Evolutionary conservation across 768 basidiomycete species (phyloP).

Genomic region (Clavulina sp.): DNA sequence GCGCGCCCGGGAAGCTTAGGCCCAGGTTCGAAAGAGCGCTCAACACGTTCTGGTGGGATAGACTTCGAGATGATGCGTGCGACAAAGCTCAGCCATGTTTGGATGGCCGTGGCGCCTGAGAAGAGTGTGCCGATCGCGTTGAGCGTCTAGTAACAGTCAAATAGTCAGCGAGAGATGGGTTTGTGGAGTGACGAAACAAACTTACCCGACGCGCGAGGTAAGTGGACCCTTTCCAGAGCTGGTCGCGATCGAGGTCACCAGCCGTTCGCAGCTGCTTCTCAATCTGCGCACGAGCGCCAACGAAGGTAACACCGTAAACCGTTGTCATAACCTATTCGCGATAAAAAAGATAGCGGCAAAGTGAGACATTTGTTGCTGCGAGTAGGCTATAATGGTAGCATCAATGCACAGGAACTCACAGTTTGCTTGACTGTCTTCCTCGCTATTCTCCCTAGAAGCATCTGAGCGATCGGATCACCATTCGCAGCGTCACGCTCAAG

Average conservation of each 20-base stretch:
- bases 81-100: constrained; percentile 72
- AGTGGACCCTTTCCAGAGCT: constrained; percentile 52
- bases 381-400: not conserved
- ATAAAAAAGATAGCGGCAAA: too few species aligned
- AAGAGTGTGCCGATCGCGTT: constrained; percentile 81
- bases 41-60: constrained; percentile 53
- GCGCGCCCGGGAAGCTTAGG: constrained; percentile 12
- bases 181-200: not conserved
- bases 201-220: constrained; percentile 65
- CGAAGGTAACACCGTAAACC: constrained; percentile 91
- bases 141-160: constrained; percentile 32
- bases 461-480: constrained; percentile 35
- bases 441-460: constrained; percentile 61
- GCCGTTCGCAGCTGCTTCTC: constrained; percentile 70
- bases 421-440: constrained; percentile 98
- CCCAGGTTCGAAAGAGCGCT: constrained; percentile 21
- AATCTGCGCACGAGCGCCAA: constrained; percentile 91
- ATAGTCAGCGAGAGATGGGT: not conserved
- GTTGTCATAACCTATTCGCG: constrained; percentile 95
- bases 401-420: constrained; percentile 24
- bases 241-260: constrained; percentile 50
- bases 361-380: not conserved
- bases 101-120: constrained; percentile 79
- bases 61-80: constrained; percentile 78
- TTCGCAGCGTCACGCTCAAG: constrained; percentile 38